Conservation (phyloP, 495 filamentous ascomycete species). For the Tuber umbilicatum region DNA sequence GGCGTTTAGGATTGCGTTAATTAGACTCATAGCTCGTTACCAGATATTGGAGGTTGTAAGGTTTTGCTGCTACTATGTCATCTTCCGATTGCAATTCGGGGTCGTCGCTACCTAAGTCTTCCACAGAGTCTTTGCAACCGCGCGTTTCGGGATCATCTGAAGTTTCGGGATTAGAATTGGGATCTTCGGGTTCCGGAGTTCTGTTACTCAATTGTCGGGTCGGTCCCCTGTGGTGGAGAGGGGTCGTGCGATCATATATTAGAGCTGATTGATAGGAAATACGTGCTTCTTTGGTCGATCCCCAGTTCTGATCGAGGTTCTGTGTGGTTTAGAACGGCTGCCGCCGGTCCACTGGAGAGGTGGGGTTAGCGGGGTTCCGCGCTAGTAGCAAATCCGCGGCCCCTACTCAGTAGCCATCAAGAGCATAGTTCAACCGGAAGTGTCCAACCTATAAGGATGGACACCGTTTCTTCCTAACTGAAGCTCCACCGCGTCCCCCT, state of each 20-base stretch:
- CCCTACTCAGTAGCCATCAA: no score
- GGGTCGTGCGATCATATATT: background rate
- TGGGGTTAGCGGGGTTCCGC: no score
- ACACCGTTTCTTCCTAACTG: no score
- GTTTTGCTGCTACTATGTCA: conserved; percentile 18
- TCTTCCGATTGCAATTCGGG: conserved; percentile 35
- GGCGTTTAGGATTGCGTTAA: conserved; percentile 44
- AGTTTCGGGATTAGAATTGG: conserved; percentile 18
- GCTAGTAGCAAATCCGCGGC: no score
- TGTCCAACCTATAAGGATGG: no score
- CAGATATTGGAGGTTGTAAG: conserved; percentile 44
- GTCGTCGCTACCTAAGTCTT: conserved; percentile 23
- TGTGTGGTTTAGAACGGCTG: no score
- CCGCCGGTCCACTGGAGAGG: no score
- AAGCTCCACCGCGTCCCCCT: no score
- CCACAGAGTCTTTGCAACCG: conserved; percentile 11
- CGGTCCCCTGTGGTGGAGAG: background rate
- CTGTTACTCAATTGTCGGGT: conserved; percentile 13
- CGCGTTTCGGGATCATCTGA: conserved; percentile 1
- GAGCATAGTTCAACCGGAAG: no score
- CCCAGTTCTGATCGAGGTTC: conserved; percentile 25
- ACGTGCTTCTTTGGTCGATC: conserved; percentile 33
- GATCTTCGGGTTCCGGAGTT: conserved; percentile 21
- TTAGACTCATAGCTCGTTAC: conserved; percentile 19
- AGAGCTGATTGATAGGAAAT: conserved; percentile 3